phyloP scores from a whole-genome alignment of 257 asterid genomes.

The Handroanthus guayacan region DNA sequence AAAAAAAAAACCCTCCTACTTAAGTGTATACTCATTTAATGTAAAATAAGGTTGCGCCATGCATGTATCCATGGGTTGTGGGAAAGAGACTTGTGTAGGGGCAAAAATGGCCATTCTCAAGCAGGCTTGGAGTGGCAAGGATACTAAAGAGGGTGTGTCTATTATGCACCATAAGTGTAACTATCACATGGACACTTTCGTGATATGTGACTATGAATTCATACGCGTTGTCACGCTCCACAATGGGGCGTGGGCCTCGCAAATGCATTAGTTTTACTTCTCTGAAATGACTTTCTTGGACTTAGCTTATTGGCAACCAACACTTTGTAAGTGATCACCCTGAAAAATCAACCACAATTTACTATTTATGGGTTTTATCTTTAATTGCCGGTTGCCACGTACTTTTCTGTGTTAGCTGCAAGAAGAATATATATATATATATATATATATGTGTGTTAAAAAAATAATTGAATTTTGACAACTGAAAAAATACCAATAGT shows the following conservation, averaged over 20 bases:
- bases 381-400: slow-evolving; percentile 31
- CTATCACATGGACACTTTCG: slow-evolving; percentile 43
- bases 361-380: background rate
- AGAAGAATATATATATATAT: background rate
- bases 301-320: slow-evolving; percentile 22
- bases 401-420: slow-evolving; percentile 15
- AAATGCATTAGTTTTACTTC: background rate
- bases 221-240: background rate
- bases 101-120: slow-evolving; percentile 46
- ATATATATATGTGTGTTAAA: background rate
- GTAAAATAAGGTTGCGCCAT: slow-evolving; percentile 8
- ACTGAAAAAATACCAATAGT: too few species aligned
- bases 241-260: slow-evolving; percentile 31
- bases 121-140: slow-evolving; percentile 32
- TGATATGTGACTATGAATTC: slow-evolving; percentile 27
- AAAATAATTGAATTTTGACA: too few species aligned
- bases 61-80: slow-evolving; percentile 28
- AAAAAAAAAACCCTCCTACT: too few species aligned
- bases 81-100: slow-evolving; percentile 42
- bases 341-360: slow-evolving; percentile 25
- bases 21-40: background rate
- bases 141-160: slow-evolving; percentile 30
- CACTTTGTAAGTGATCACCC: slow-evolving; percentile 21
- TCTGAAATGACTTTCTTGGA: slow-evolving; percentile 3
- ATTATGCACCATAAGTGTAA: slow-evolving; percentile 45